phyloP scores from a whole-genome alignment of 225 moss, liverwort and hornwort species.

The Bryoerythrophyllum caledonicum region DNA sequence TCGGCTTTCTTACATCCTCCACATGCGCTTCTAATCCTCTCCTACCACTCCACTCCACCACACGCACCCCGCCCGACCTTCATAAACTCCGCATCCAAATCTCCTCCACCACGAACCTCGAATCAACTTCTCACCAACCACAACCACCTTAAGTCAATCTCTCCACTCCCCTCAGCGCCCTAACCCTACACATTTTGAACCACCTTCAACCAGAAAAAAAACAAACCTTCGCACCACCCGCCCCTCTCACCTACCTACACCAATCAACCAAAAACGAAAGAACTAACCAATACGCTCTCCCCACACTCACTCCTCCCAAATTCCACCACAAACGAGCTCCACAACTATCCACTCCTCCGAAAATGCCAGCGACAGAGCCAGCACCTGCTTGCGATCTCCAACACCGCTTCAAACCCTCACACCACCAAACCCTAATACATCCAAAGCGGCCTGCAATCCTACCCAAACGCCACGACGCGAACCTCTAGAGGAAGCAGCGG shows the following conservation, averaged over 20 bases:
- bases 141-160: background rate
- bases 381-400: conserved; percentile 32
- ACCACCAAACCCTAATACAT: conserved; percentile 25
- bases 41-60: conserved; percentile 1
- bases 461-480: background rate
- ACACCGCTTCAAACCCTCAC: conserved; percentile 34
- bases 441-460: background rate
- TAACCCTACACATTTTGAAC: conserved; percentile 18
- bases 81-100: conserved; percentile 21
- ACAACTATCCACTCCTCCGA: background rate
- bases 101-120: background rate
- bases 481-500: background rate
- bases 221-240: background rate
- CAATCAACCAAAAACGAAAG: background rate
- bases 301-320: background rate
- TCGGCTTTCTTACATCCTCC: conserved; percentile 39
- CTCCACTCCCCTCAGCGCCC: background rate
- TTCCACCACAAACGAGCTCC: background rate
- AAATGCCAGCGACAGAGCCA: background rate
- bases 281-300: background rate
- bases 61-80: background rate
- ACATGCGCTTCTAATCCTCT: conserved; percentile 2
- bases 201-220: conserved; percentile 8
- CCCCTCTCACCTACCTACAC: background rate
- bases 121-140: background rate